Evolutionary conservation across 306 rosid species (phyloP).

Genomic region (Geum urbanum): DNA sequence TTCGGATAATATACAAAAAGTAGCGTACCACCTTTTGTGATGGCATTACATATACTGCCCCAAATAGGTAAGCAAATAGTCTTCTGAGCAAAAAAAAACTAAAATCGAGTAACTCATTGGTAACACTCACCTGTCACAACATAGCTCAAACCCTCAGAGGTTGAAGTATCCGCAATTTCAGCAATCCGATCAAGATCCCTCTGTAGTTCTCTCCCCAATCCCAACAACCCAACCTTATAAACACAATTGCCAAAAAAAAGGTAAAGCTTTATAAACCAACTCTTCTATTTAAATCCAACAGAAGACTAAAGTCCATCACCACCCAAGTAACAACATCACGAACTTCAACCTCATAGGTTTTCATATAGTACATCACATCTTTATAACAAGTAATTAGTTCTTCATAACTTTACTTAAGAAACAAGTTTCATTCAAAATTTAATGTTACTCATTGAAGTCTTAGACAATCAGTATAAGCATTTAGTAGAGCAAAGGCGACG

Average conservation of each 20-base stretch:
- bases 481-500: not conserved
- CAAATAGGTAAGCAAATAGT: not conserved
- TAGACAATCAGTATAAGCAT: not conserved
- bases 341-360: not conserved
- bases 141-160: slow-evolving; percentile 75
- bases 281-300: slow-evolving; percentile 11
- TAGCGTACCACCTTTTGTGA: not conserved
- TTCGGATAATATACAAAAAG: not conserved
- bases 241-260: not conserved
- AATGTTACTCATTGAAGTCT: too few species aligned
- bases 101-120: slow-evolving; percentile 9
- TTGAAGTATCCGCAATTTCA: slow-evolving; percentile 80
- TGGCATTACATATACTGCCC: not conserved
- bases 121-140: slow-evolving; percentile 76
- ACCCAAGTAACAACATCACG: not conserved
- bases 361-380: not conserved
- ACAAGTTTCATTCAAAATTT: not conserved
- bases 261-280: slow-evolving; percentile 15
- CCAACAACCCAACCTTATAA: slow-evolving; percentile 81
- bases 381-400: too few species aligned
- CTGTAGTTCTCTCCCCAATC: slow-evolving; percentile 81
- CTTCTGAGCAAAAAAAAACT: not conserved
- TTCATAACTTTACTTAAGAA: not conserved
- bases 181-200: slow-evolving; percentile 91
- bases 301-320: not conserved